Evolutionary conservation across 352 stramenopile genomes (phyloP).

Genomic region (Phytopythium boreale): DNA sequence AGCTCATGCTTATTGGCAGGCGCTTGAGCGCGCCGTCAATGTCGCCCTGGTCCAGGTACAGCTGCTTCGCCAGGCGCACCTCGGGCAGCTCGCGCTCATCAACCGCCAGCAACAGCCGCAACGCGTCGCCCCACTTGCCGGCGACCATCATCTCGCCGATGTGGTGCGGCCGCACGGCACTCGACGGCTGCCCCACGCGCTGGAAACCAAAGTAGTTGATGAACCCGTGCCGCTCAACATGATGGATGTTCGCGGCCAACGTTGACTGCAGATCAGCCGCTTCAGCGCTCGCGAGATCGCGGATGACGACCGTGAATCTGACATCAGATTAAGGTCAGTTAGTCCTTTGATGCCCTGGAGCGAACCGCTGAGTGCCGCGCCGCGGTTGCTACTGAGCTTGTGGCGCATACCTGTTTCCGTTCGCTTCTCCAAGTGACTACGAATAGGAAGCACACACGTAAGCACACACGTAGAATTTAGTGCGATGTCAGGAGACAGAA

Average conservation of each 20-base stretch:
- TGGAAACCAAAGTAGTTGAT: constrained; percentile 87
- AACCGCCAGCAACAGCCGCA: constrained; percentile 43
- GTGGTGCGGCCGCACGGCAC: constrained; percentile 52
- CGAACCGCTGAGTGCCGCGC: not conserved
- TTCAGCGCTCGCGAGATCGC: constrained; percentile 21
- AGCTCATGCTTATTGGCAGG: constrained; percentile 36
- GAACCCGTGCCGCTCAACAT: constrained; percentile 41
- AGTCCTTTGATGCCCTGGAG: not conserved
- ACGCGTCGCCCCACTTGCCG: constrained; percentile 49
- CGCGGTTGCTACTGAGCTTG: not conserved
- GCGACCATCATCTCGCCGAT: constrained; percentile 69
- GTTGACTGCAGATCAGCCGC: constrained; percentile 12
- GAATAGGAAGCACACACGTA: not conserved
- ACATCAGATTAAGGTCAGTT: not conserved
- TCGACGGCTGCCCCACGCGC: constrained; percentile 51
- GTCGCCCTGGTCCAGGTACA: constrained; percentile 43
- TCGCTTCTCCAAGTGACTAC: constrained; percentile 43
- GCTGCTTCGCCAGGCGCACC: constrained; percentile 32
- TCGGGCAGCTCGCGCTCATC: constrained; percentile 34
- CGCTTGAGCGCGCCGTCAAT: constrained; percentile 53
- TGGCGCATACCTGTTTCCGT: constrained; percentile 43
- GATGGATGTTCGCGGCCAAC: constrained; percentile 23
- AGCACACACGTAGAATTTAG: not conserved
- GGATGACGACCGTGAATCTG: constrained; percentile 56
- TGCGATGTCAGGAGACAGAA: not conserved